Evolutionary conservation across 2,329 filamentous ascomycete genomes (phyloP), one percentile per base, ranked within the genome.

Genomic region (Beauveria asiatica): DNA sequence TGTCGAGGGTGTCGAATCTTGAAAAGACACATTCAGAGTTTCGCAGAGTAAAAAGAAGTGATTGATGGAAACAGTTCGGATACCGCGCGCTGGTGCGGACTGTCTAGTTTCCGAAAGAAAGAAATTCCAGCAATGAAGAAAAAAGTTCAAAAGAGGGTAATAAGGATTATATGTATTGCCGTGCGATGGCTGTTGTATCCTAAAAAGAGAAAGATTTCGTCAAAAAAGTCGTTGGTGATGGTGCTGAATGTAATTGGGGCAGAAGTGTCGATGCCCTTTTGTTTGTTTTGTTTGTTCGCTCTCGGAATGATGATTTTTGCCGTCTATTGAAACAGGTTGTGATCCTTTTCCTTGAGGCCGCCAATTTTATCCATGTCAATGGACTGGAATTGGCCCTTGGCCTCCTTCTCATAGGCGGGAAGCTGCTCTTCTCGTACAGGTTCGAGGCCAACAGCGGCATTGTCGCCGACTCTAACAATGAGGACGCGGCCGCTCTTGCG

Each of bases 351-450:
- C 76, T 92, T 95, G 67, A 97, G 78, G 16, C 94, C 94, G 56
- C 94, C 94, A 71, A 97, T 95, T 65, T 90, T 85, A 68, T 97
- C 90, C 73, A 99, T 89, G 72, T 99, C 93, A 68, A 99, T 85
- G 3, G 92, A 94, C 73, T 96, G 90, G 77, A 97, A 97, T 66
- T 91, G 84, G 62, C 84, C 83, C 62, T 83, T 84, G 72, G 85
- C 85, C 69, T 89, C 87, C 75, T 90, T 88, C 76, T 95, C 87
- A 72, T 97, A 97, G 17, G 92, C 90, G 9, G 94, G 93, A 49
- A 97, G 83, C 73, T 85, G 81, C 73, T 87, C 83, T 49, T 92
- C 87, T 62, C 89, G 86, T 61, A 95, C 83, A 59, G 92, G 93
- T 76, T 96, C 93, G 64, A 97, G 82, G 54, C 93, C 94, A 65